Evolutionary conservation across 2,329 filamentous ascomycete species (phyloP).

Genomic region (Colletotrichum eleusines): DNA sequence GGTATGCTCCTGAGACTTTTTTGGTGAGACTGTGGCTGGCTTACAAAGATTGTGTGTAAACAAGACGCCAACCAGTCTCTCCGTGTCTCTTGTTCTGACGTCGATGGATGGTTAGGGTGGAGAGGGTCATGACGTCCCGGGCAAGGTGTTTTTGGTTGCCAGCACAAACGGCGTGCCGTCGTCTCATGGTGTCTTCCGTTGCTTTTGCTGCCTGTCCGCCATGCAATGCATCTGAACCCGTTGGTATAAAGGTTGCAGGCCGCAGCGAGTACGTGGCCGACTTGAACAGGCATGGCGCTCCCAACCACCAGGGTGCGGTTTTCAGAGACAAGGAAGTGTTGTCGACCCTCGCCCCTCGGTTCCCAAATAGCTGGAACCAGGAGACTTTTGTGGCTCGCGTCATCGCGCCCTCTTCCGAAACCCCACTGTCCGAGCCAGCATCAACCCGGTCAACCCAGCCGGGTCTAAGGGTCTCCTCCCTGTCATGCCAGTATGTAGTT

Average conservation of each 20-base stretch:
- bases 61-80: not conserved
- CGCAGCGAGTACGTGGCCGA: constrained; percentile 39
- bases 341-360: constrained; percentile 34
- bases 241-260: constrained; percentile 35
- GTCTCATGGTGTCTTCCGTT: constrained; percentile 35
- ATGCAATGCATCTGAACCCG: constrained; percentile 30
- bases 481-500: constrained; percentile 22
- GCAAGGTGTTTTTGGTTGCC: constrained; percentile 1
- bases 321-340: constrained; percentile 36
- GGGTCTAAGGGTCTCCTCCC: constrained; percentile 7
- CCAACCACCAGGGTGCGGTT: constrained; percentile 34
- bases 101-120: constrained; percentile 7
- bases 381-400: constrained; percentile 43
- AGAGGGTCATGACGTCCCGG: not conserved
- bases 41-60: not conserved
- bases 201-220: constrained; percentile 25
- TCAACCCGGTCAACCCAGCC: constrained; percentile 11
- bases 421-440: constrained; percentile 37
- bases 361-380: constrained; percentile 42
- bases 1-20: constrained; percentile 11
- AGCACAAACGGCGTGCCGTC: constrained; percentile 20
- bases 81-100: constrained; percentile 21
- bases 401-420: constrained; percentile 41
- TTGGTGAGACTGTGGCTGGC: constrained; percentile 25
- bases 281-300: constrained; percentile 34